Conservation (phyloP, 441 rosid species). For the Erysimum pusillum region DNA sequence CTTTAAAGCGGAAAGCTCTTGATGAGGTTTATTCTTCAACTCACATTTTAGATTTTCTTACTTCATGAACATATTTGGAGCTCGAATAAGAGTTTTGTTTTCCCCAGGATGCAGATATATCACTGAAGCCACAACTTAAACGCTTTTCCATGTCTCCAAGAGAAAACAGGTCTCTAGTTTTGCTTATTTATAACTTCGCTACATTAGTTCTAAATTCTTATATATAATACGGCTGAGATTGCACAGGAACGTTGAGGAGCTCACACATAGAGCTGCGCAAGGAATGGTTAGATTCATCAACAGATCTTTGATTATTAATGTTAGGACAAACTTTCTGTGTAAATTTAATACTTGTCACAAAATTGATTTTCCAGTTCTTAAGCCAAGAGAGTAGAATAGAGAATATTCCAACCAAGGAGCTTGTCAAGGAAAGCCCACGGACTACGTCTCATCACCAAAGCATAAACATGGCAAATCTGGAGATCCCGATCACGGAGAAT, state of each 20-base stretch:
- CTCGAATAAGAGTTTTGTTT: background rate
- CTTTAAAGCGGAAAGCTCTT: conserved; percentile 72
- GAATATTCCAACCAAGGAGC: conserved; percentile 42
- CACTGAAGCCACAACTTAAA: conserved; percentile 63
- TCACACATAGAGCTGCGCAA: conserved; percentile 48
- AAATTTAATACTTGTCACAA: conserved; percentile 34
- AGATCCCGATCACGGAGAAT: conserved; percentile 55
- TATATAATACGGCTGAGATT: conserved; percentile 21
- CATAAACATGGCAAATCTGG: conserved; percentile 52
- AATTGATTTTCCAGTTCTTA: conserved; percentile 52
- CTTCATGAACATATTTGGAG: background rate
- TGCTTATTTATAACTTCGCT: conserved; percentile 13
- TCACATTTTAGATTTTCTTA: conserved; percentile 3
- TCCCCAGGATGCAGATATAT: conserved; percentile 59
- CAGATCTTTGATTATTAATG: conserved; percentile 22
- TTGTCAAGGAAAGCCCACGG: conserved; percentile 43
- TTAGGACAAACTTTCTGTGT: conserved; percentile 17
- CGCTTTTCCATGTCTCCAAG: conserved; percentile 69
- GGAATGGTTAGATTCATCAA: conserved; percentile 58
- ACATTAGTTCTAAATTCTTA: conserved; percentile 4
- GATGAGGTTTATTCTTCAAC: conserved; percentile 57
- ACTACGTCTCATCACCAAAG: conserved; percentile 47
- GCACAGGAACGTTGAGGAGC: conserved; percentile 61
- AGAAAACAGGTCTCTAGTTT: conserved; percentile 64
- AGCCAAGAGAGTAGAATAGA: conserved; percentile 47